Percentiles rank a stretch among this genome's conserved stretches.
These are phyloP conservation scores for Agrostemma githago DNA, from an alignment of 148 eudicot genomes.

Conservation along the genomic window DNA sequence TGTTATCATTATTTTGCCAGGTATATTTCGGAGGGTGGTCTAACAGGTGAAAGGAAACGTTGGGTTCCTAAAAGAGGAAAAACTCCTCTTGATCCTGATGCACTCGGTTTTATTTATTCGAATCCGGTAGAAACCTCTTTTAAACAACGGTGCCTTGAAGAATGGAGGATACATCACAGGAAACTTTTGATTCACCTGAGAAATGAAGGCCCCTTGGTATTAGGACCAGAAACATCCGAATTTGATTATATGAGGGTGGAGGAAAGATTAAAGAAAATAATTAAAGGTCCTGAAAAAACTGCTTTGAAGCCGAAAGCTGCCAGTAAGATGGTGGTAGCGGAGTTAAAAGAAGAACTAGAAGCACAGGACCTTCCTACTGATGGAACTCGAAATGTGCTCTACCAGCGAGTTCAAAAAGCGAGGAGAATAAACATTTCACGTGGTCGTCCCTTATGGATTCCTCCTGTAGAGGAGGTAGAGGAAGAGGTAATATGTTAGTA, in stretches of 20 bases:
- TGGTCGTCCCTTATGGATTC: constrained; percentile 96
- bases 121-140: constrained; percentile 86
- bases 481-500: constrained; percentile 60
- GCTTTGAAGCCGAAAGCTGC: constrained; percentile 92
- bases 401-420: constrained; percentile 96
- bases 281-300: constrained; percentile 78
- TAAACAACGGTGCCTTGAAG: constrained; percentile 86
- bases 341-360: constrained; percentile 90
- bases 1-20: constrained; percentile 32
- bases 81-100: constrained; percentile 94
- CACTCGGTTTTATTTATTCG: constrained; percentile 67
- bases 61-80: constrained; percentile 99
- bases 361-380: constrained; percentile 94
- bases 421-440: constrained; percentile 94
- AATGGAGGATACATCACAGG: constrained; percentile 62
- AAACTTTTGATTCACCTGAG: constrained; percentile 66
- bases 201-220: constrained; percentile 63
- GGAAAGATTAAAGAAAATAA: constrained; percentile 72
- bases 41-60: constrained; percentile 93
- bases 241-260: constrained; percentile 72
- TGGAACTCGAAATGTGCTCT: constrained; percentile 92
- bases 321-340: constrained; percentile 94
- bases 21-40: constrained; percentile 89
- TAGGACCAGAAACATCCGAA: constrained; percentile 67
- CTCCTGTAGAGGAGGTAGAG: constrained; percentile 90